phyloP scores from a whole-genome alignment of 228 moss, liverwort and hornwort genomes.

The Sphagnum magellanicum region DNA sequence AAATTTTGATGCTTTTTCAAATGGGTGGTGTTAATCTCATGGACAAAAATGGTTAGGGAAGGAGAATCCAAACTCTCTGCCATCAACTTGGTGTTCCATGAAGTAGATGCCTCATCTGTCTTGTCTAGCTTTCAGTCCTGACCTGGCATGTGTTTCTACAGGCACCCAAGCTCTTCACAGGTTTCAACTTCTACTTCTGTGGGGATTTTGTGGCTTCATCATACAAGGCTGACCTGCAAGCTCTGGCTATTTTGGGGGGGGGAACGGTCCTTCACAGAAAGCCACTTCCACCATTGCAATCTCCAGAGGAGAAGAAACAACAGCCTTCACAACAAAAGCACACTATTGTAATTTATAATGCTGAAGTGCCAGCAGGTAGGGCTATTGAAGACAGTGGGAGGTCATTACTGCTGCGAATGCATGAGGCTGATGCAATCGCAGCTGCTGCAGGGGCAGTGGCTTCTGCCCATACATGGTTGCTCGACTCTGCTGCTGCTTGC shows the following conservation, averaged over 20 bases:
- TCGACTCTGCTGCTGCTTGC: constrained; percentile 39
- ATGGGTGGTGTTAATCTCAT: too few species aligned
- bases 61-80: not conserved
- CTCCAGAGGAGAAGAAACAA: not conserved
- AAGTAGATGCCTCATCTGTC: not conserved
- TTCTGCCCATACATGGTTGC: constrained; percentile 33
- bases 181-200: constrained; percentile 36
- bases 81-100: not conserved
- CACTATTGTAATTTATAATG: constrained; percentile 32
- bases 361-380: constrained; percentile 4
- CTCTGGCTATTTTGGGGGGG: constrained; percentile 21
- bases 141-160: constrained; percentile 4
- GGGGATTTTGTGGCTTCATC: constrained; percentile 21
- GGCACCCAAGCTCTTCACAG: constrained; percentile 39
- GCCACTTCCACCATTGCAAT: constrained; percentile 14
- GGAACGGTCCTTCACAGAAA: constrained; percentile 41
- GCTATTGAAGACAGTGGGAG: not conserved
- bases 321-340: constrained; percentile 2
- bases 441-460: constrained; percentile 15
- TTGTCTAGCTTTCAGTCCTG: not conserved
- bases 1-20: too few species aligned
- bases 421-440: constrained; percentile 32
- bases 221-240: constrained; percentile 35
- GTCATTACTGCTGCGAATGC: not conserved
- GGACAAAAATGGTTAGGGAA: too few species aligned